Base-by-base conservation (phyloP, 2,329 filamentous ascomycete species). In the Fusarium nurragi region DNA sequence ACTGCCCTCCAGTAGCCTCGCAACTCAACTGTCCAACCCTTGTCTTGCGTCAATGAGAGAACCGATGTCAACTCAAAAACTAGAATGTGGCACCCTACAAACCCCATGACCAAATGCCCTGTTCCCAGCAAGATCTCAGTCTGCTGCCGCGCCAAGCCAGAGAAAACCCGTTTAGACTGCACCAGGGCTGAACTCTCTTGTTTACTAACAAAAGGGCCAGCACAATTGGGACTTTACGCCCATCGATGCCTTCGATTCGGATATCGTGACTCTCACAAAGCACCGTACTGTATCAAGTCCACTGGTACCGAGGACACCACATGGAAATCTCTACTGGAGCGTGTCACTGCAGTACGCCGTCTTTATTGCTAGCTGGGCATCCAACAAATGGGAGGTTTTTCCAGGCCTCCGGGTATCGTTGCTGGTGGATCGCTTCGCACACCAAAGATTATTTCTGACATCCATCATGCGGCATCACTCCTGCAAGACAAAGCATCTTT, bases 401-500 rank as follows among this genome's bases (percentile, higher is more conserved):
- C 72, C 72, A 73, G 62, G 57, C 67, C 54, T 71, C 64, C 71
- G 71, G 65, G 37, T 55, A 59, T 61, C 52, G 56, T 57, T 65
- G 60, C 57, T 64, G 56, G 67, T 72, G 67, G 70, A 69, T 60
- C 64, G 50, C 53, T 54, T 56, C 47, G 55, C 64, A 69, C 62
- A 67, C 67, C 72, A 74, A 70, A 70, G 64, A 75, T 72, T 64
- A 70, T 68, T 73, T 69, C 60, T 54, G 65, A 68, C 71, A 71
- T 69, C 64, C 65, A 55, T 54, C 49, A 59, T 63, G 53, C 50
- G 47, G 45, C 57, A 46, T 70, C 47, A 14, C 37, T 47, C 13
- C 26, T 47, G 36, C 45, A 58, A 53, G 48, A 57, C 45, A 55
- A 46, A 56, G 44, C 54, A 60, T 60, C 59, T 64, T 59, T 34